Conservation (phyloP, 164 flowering plant genomes). For the Chimonanthus praecox region DNA sequence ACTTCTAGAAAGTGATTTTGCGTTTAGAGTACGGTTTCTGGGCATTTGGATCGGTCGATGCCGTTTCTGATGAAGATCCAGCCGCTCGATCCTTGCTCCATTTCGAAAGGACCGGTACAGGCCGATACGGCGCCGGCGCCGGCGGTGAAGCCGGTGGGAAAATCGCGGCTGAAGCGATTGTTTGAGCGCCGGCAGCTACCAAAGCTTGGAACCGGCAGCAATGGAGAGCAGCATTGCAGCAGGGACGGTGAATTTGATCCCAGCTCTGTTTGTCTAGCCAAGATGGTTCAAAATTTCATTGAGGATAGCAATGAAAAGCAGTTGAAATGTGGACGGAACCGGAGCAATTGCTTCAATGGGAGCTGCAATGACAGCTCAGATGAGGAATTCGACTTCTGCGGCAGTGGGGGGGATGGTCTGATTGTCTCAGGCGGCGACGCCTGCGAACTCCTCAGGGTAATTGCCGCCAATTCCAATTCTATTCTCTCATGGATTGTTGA, state of each 20-base stretch:
- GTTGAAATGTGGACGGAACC: conserved; percentile 48
- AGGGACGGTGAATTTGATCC: conserved; percentile 64
- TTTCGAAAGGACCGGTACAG: conserved; percentile 18
- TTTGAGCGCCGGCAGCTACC: conserved; percentile 67
- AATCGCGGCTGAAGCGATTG: conserved; percentile 71
- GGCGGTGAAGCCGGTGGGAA: conserved; percentile 47
- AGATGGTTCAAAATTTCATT: conserved; percentile 81
- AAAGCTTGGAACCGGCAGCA: conserved; percentile 21
- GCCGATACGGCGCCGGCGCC: conserved; percentile 45
- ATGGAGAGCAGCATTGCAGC: conserved; percentile 15
- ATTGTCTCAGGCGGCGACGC: conserved; percentile 29
- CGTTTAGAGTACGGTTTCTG: not conserved
- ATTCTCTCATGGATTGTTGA: not conserved
- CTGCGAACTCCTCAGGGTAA: conserved; percentile 63
- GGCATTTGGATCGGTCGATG: conserved; percentile 13
- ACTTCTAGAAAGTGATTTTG: not conserved
- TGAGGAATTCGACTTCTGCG: conserved; percentile 53
- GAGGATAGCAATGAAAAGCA: conserved; percentile 66
- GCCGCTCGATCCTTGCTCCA: conserved; percentile 45
- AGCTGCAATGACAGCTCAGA: conserved; percentile 65
- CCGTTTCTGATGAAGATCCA: conserved; percentile 85
- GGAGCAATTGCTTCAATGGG: conserved; percentile 85
- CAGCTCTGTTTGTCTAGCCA: conserved; percentile 77
- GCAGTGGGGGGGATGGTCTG: conserved; percentile 34
- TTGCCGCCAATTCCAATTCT: not conserved